Base-by-base conservation (phyloP, 768 basidiomycete genomes). In the Hericium coralloides region DNA sequence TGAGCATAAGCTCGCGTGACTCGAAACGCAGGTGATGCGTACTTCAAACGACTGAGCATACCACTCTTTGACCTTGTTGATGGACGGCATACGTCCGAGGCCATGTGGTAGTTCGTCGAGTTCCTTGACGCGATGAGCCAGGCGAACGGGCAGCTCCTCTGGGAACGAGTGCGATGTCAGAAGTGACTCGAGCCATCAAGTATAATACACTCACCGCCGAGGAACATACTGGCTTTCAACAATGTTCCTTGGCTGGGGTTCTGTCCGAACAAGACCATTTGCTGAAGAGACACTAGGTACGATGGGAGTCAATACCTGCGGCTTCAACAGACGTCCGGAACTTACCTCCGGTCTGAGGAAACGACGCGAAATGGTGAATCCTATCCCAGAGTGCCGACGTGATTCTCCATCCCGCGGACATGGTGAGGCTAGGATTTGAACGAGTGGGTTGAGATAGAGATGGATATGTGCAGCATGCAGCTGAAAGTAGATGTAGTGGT, bases 1-100 rank as follows among this genome's bases (percentile, higher is more conserved):
- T 31, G 31, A 22, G 6, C 36, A 23, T 48, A 23, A 56, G 14
- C 20, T 12, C 10, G 26, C 63, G 22, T 61, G 63, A 43, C 45
- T 36, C 26, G 45, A 55, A 55, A 45, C 25, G 23, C n/a, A 47
- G 31, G 47, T 22, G 38, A 49, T 49, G 18, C 22, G 20, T 38
- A 95, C 95, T 81, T 98, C 91, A 70, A 99, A 98, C 15, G 90
- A 92, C 75, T 98, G 92, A 0, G 95, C 95, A 70, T 99, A 99
- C 97, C 97, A 99, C 66, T 95, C 87, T 75, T 94, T 95, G 58
- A 99, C 91, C 68, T 90, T 94, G 57, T 84, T 82, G 61, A 99
- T 98, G 39, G 88, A 89, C 0, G 87, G 84, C 95, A 97, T 97
- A 49, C 81, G 81, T 64, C 85, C 86, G 52, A 99, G 78, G 55